Base-by-base conservation (phyloP, 768 basidiomycete genomes). In the Lactarius tabidus region DNA sequence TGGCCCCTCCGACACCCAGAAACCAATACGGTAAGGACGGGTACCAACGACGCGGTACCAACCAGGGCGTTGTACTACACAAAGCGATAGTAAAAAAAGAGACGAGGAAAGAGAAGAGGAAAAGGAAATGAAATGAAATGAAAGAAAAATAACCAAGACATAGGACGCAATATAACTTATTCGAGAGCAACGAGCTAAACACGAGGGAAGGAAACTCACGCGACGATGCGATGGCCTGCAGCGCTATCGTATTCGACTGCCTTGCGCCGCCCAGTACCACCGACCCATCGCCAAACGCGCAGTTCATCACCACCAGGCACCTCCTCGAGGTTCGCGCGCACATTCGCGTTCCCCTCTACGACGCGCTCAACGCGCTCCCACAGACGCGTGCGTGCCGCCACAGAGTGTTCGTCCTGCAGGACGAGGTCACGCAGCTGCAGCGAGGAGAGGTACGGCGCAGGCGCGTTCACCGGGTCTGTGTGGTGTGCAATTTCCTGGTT, bases 211-310 rank as follows among this genome's bases (percentile, higher is more conserved):
- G 14, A 38, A 31, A 23, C 43, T 69, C 67, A 63, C 7, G 67
- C 62, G 54, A 68, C 61, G 28, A 73, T 66, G 43, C 72, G 68
- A 64, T 69, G 66, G 15, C 74, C 60, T 2, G 55, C 73, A 20
- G 70, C 69, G 35, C n/a, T 28, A 35, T 66, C 65, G 35, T 64
- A 67, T 6, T 65, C 62, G 41, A 66, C 65, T 12, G 58, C 63
- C 53, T 62, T 65, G 55, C 63, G 63, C 20, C 60, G 63, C 35
- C 67, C 69, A 9, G 67, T 56, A 62, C 76, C 77, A n/a, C 93
- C 93, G 35, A 93, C 85, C 94, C 94, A 96, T 63, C 89, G 79
- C 94, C 94, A 96, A 62, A 93, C 93, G 69, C 91, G 84, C 76
- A 87, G 81, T 77, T 93, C 92, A 75, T 95, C 93, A 14, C 94